Base-by-base conservation (phyloP, 139 green algal genomes). In the Chlorella ohadii region DNA sequence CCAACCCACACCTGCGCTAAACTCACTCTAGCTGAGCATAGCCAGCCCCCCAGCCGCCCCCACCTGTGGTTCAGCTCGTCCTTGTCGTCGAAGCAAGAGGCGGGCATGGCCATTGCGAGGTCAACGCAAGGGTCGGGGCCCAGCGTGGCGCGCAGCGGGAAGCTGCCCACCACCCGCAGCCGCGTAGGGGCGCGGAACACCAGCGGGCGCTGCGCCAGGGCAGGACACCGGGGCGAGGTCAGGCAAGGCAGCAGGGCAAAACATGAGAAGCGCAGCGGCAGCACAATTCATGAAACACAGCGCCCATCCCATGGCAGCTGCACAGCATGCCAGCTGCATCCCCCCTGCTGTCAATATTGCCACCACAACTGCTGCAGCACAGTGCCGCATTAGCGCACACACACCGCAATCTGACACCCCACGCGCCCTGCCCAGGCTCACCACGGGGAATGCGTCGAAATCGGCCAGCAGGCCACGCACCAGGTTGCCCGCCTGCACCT, bases 41-140 rank as follows among this genome's bases (percentile, higher is more conserved):
- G n/a, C n/a, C 44, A 16, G 44, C 44, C 6, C 44, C 44, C 6
- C 44, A 16, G 7, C 65, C 7, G 7, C 0, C 15, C 82, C 34
- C 66, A 72, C 80, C 89, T 82, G 81, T 96, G 88, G 81, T 96
- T 95, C 12, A 97, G 83, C 31, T 94, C 84, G 67, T 94, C 93
- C 85, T 96, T 96, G 57, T 91, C 71, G 31, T 92, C 86, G 15
- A 96, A 87, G 84, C 92, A 93, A n/a, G 72, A 64, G 3, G 61
- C 67, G 0, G 94, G 94, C 28, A 97, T 92, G 38, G 88, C 64
- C 27, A 97, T n/a, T 1, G 90, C 93, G 13, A 97, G 59, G 66
- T 95, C 93, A 20, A 95, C 61, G 39, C 57, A 68, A 0, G 36
- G n/a, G 12, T 70, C 23, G 7, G 86, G 86, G 7, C 55, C 79